phyloP scores from a whole-genome alignment of 148 eudicot species.

The Beta vulgaris region DNA sequence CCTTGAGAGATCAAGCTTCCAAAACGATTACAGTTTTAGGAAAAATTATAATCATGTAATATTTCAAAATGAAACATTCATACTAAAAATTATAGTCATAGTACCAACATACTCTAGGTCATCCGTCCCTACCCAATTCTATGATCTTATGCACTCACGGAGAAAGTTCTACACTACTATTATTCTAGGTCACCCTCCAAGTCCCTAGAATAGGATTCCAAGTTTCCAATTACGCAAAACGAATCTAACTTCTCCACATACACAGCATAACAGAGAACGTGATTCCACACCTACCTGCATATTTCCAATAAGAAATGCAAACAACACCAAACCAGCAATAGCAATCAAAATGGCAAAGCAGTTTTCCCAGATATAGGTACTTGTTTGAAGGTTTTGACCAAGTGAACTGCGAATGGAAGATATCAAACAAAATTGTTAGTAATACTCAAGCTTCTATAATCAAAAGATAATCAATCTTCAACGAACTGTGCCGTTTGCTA shows the following conservation, averaged over 20 bases:
- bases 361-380: slow-evolving; percentile 76
- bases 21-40: no score
- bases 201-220: no score
- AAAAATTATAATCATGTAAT: no score
- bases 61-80: no score
- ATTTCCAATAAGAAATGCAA: slow-evolving; percentile 87
- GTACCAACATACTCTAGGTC: neutral
- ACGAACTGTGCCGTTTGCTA: no score
- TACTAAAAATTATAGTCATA: no score
- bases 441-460: neutral
- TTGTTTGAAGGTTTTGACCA: slow-evolving; percentile 85
- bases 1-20: no score
- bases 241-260: neutral
- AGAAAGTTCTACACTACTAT: neutral
- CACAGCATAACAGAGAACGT: neutral
- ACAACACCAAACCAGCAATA: slow-evolving; percentile 79
- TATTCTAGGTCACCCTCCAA: neutral
- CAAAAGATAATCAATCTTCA: neutral
- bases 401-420: slow-evolving; percentile 56
- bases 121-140: neutral
- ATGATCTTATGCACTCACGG: neutral
- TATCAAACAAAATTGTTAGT: neutral
- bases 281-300: slow-evolving; percentile 73
- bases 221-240: neutral
- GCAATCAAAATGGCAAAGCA: slow-evolving; percentile 78